phyloP scores from a whole-genome alignment of 1,284 basidiomycete species.

The Abortiporus biennis region DNA sequence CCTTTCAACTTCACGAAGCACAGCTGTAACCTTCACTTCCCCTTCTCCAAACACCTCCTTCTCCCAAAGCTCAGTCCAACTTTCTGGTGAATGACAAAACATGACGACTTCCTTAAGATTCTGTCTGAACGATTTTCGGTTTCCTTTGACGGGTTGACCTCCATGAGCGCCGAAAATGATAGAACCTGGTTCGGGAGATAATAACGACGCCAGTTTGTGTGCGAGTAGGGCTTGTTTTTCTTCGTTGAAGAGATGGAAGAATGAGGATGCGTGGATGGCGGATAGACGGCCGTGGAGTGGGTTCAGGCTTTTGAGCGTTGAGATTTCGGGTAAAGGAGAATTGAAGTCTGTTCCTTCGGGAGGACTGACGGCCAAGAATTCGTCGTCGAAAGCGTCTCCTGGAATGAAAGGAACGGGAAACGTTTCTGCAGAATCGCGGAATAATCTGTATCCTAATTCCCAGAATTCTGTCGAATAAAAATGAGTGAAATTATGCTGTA shows the following conservation, averaged over 20 bases:
- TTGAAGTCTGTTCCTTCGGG: constrained; percentile 22
- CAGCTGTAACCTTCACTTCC: constrained; percentile 28
- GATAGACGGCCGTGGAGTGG: constrained; percentile 38
- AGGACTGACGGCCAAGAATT: constrained; percentile 24
- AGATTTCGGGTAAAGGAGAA: constrained; percentile 24
- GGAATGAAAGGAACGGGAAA: constrained; percentile 40
- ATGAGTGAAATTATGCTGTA: too few relatives aligned
- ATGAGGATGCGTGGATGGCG: constrained; percentile 39
- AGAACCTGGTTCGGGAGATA: constrained; percentile 31
- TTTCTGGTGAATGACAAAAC: constrained; percentile 31
- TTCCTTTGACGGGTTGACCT: constrained; percentile 19
- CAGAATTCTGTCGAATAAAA: constrained; percentile 30
- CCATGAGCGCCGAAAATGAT: constrained; percentile 30
- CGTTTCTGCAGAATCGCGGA: constrained; percentile 25
- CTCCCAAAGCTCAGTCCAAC: constrained; percentile 38
- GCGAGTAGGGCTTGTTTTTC: constrained; percentile 35
- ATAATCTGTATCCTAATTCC: constrained; percentile 28
- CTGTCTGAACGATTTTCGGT: constrained; percentile 10
- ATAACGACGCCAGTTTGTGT: constrained; percentile 30
- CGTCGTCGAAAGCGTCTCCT: constrained; percentile 39
- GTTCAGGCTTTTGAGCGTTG: constrained; percentile 31
- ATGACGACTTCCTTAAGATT: constrained; percentile 12
- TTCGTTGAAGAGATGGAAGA: constrained; percentile 49
- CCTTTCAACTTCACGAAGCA: constrained; percentile 11
- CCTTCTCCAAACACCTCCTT: constrained; percentile 32